Conservation (phyloP, 192 early-diverging fungal genomes). For the Coemansia nantahalensis region DNA sequence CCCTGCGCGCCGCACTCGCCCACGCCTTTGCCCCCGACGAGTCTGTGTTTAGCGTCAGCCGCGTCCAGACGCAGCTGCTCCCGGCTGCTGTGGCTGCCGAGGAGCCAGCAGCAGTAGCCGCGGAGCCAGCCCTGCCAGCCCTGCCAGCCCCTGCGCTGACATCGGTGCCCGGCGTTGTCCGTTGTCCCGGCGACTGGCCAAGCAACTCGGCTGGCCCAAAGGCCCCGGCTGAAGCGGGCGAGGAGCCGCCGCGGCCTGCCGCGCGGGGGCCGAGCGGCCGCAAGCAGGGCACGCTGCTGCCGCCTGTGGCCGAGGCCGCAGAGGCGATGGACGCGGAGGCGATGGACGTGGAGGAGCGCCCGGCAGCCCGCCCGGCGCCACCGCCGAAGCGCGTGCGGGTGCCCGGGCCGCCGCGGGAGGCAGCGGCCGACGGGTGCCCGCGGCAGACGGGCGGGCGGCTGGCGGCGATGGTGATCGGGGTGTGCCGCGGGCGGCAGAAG, state of each 20-base stretch:
- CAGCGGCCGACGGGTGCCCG: too few relatives aligned
- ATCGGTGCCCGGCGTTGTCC: conserved; percentile 22
- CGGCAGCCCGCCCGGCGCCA: not conserved
- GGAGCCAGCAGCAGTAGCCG: too few relatives aligned
- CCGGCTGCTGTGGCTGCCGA: too few relatives aligned
- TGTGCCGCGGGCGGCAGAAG: conserved; percentile 33
- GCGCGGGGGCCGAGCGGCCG: too few relatives aligned
- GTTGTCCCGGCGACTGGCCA: conserved; percentile 5
- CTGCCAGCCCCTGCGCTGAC: conserved; percentile 2
- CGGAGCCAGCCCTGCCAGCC: too few relatives aligned
- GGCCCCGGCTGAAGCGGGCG: not conserved
- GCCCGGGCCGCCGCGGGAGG: not conserved
- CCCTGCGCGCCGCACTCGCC: conserved; percentile 11
- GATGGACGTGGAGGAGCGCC: too few relatives aligned
- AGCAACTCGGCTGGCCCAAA: conserved; percentile 1
- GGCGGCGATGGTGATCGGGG: conserved; percentile 18
- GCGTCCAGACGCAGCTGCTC: conserved; percentile 13
- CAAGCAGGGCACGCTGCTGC: too few relatives aligned
- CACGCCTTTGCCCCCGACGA: conserved; percentile 18
- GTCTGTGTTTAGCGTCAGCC: conserved; percentile 18
- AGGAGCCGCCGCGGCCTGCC: conserved; percentile 3
- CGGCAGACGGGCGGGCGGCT: conserved; percentile 10
- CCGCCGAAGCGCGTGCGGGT: not conserved
- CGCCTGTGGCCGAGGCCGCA: too few relatives aligned
- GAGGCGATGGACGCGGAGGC: too few relatives aligned